Evolutionary conservation across 2,329 filamentous ascomycete species (phyloP), one percentile per base, ranked within the genome.

Genomic region (Alternaria gansuensis): DNA sequence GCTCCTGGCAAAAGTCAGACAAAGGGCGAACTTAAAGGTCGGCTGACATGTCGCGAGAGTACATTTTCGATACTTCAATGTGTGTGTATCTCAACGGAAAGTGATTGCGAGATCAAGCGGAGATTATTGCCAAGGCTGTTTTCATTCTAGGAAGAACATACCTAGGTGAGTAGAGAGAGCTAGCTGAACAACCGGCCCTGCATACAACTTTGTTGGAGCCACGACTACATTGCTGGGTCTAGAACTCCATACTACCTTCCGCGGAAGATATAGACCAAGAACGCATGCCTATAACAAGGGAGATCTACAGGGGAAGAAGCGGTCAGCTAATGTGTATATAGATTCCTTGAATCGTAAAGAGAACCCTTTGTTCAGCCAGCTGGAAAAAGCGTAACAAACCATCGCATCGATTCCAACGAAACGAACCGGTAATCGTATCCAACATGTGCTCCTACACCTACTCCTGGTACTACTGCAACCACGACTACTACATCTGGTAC

Each of bases 391-490:
- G 2, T 17, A 17, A 11, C 5, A 9, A 14, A n/a, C 34, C 28
- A 34, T 10, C 14, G 11, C 2, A 33, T 9, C 13, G 13, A 31
- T 5, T 26, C 34, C 26, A 0, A 5, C 21, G 13, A n/a, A n/a
- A 39, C 13, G 23, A 7, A 5, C 17, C 2, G 4, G 11, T 14
- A 3, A 9, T 8, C 2, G 13, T 0, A 11, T 41, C 26, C 41
- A 51, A 36, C 71, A 82, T 82, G 80, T 82, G 80, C 67, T 74
- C 71, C 36, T 82, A 82, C 69, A 81, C 79, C 10, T 82, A 82
- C 67, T 77, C 75, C 31, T 79, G 78, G 75, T 82, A 82, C 69
- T 79, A 78, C 71, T 82, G 80, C 72, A 80, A 80, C 71, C 79
- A 81, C 70, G 79, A 80, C 66, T 80, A 80, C 71, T 82, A 80